Evolutionary conservation across 345 rosid species (phyloP).

Genomic region (Capsella bursapastoris): DNA sequence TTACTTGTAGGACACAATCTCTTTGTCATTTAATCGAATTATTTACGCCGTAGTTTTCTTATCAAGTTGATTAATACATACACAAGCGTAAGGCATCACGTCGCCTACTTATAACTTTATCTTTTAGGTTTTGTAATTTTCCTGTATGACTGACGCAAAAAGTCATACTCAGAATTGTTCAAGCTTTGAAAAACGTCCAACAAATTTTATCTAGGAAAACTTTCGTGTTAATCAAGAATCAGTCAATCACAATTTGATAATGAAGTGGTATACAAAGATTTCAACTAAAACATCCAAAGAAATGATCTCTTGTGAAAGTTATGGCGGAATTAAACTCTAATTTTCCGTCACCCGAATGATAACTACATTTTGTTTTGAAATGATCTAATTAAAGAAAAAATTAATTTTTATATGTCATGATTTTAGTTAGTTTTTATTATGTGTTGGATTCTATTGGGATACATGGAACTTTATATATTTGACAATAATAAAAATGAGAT

Average conservation of each 20-base stretch:
- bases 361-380: no score
- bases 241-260: not conserved
- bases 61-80: slow-evolving; percentile 22
- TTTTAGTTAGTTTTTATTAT: not conserved
- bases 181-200: not conserved
- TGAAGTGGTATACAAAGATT: not conserved
- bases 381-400: no score
- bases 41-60: slow-evolving; percentile 16
- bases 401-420: no score
- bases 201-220: not conserved
- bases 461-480: not conserved
- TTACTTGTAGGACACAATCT: slow-evolving; percentile 31
- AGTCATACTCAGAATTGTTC: not conserved
- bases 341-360: no score
- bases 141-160: not conserved
- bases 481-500: not conserved
- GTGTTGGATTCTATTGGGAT: not conserved
- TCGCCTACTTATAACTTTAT: not conserved
- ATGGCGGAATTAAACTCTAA: no score
- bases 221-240: not conserved
- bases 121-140: slow-evolving; percentile 23
- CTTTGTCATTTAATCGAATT: not conserved
- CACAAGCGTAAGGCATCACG: slow-evolving; percentile 27
- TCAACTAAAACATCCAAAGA: not conserved
- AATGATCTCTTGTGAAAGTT: not conserved